phyloP scores from a whole-genome alignment of 495 filamentous ascomycete genomes.

The Mytilinidion resinicola region DNA sequence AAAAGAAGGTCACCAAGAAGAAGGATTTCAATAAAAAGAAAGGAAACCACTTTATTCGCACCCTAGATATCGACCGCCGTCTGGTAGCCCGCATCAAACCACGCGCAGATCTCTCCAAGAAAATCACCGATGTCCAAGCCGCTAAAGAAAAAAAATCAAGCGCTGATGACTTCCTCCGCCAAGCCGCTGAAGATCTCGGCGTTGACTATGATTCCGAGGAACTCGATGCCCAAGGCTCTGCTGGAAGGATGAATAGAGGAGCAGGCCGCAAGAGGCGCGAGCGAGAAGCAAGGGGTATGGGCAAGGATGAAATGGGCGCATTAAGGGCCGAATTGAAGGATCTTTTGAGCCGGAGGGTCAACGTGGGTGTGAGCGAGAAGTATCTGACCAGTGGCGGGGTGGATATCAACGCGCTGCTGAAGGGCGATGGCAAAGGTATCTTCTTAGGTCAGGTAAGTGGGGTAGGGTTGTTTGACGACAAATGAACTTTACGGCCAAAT shows the following conservation, averaged over 20 bases:
- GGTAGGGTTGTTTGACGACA: slow-evolving; percentile 35
- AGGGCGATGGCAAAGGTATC: slow-evolving; percentile 48
- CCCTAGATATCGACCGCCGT: slow-evolving; percentile 75
- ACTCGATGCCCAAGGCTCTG: slow-evolving; percentile 49
- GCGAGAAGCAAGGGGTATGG: slow-evolving; percentile 58
- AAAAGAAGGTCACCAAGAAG: neutral
- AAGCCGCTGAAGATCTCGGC: slow-evolving; percentile 86
- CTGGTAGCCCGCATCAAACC: slow-evolving; percentile 68
- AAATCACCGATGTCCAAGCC: slow-evolving; percentile 70
- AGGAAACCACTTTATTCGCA: slow-evolving; percentile 54
- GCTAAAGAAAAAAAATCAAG: slow-evolving; percentile 80
- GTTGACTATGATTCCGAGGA: slow-evolving; percentile 90
- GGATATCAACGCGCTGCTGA: slow-evolving; percentile 72
- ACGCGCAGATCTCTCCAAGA: slow-evolving; percentile 69
- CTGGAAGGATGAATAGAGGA: slow-evolving; percentile 59
- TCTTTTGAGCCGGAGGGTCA: slow-evolving; percentile 68
- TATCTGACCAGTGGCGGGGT: slow-evolving; percentile 77
- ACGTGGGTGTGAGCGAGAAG: slow-evolving; percentile 83
- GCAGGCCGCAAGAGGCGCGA: slow-evolving; percentile 67
- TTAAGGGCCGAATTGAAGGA: slow-evolving; percentile 57
- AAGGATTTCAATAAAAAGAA: slow-evolving; percentile 43
- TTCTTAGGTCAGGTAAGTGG: slow-evolving; percentile 61
- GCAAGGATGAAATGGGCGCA: slow-evolving; percentile 61
- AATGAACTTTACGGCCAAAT: too few species aligned
- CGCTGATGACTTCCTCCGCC: slow-evolving; percentile 77